phyloP scores from a whole-genome alignment of 1,284 basidiomycete species.

The Agroathelia rolfsii region DNA sequence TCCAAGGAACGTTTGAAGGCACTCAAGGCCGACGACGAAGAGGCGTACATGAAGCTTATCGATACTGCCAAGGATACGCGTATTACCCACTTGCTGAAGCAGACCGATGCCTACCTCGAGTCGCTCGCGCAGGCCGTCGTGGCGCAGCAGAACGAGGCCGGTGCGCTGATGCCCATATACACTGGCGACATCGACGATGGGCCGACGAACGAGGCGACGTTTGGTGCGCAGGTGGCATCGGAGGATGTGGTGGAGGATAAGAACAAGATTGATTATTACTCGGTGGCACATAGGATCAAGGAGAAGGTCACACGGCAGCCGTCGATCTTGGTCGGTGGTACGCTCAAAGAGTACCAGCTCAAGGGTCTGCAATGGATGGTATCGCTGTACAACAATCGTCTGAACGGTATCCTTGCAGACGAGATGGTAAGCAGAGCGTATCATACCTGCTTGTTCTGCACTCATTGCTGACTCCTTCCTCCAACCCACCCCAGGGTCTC shows the following conservation, averaged over 20 bases:
- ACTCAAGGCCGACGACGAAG: constrained; percentile 96
- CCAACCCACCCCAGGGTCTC: constrained; percentile 59
- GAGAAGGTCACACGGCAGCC: constrained; percentile 88
- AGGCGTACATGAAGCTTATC: constrained; percentile 98
- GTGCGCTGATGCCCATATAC: constrained; percentile 30
- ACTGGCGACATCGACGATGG: constrained; percentile 57
- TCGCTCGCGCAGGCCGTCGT: constrained; percentile 91
- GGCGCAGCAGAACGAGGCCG: constrained; percentile 85
- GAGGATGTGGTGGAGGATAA: constrained; percentile 58
- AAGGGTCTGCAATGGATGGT: constrained; percentile 98
- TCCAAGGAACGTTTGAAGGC: constrained; percentile 98
- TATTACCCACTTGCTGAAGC: constrained; percentile 91
- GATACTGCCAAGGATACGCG: constrained; percentile 99
- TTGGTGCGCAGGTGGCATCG: constrained; percentile 68
- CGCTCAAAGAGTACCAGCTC: constrained; percentile 87
- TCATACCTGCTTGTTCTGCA: constrained; percentile 5
- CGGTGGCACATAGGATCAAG: constrained; percentile 88
- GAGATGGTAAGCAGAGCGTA: constrained; percentile 85
- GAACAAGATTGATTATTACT: constrained; percentile 91
- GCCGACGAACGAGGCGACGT: constrained; percentile 79
- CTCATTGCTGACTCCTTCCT: too few relatives aligned
- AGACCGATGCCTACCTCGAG: constrained; percentile 94
- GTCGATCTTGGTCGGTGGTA: constrained; percentile 71
- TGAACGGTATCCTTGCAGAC: constrained; percentile 95
- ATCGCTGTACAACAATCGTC: constrained; percentile 95